Evolutionary conservation across 2,329 filamentous ascomycete species (phyloP).

Genomic region (Colletotrichum nymphaeae): DNA sequence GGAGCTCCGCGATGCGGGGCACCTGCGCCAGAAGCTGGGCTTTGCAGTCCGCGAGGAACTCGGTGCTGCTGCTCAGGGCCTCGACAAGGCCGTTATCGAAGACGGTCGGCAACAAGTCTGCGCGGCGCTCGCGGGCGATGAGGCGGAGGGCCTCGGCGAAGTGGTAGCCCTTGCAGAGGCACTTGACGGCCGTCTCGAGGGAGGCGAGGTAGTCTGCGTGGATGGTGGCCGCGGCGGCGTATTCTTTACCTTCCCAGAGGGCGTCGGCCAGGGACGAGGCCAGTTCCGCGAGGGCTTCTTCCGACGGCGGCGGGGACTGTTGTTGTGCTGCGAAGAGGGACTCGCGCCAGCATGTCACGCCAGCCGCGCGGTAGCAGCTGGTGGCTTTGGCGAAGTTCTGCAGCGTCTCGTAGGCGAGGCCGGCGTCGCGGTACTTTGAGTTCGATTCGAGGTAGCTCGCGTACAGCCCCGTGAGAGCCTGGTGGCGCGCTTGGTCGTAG

Average conservation of each 20-base stretch:
- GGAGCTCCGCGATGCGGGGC: slow-evolving; percentile 85
- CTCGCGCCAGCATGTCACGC: slow-evolving; percentile 85
- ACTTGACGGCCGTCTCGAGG: slow-evolving; percentile 75
- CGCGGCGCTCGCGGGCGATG: slow-evolving; percentile 68
- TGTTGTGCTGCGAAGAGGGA: slow-evolving; percentile 83
- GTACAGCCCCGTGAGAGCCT: slow-evolving; percentile 79
- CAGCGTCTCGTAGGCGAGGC: slow-evolving; percentile 90
- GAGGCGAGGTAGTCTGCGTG: slow-evolving; percentile 84
- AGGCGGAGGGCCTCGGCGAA: slow-evolving; percentile 92
- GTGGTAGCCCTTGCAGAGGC: slow-evolving; percentile 86
- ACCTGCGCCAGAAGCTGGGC: slow-evolving; percentile 86
- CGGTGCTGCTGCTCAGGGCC: slow-evolving; percentile 83
- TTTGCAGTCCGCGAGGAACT: slow-evolving; percentile 94
- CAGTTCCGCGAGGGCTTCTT: slow-evolving; percentile 72
- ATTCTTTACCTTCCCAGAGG: slow-evolving; percentile 87
- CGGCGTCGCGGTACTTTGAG: slow-evolving; percentile 87
- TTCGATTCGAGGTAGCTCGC: slow-evolving; percentile 80
- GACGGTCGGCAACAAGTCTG: slow-evolving; percentile 72
- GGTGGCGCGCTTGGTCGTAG: slow-evolving; percentile 77
- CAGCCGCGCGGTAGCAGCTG: slow-evolving; percentile 84
- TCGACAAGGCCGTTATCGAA: slow-evolving; percentile 86
- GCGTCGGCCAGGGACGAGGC: slow-evolving; percentile 82
- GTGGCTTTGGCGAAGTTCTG: slow-evolving; percentile 79
- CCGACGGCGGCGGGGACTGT: slow-evolving; percentile 68
- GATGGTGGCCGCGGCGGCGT: slow-evolving; percentile 81